These are phyloP conservation scores for Aspergillus phoenicis DNA, from an alignment of 2,329 filamentous ascomycete species.

Conservation along the genomic window DNA sequence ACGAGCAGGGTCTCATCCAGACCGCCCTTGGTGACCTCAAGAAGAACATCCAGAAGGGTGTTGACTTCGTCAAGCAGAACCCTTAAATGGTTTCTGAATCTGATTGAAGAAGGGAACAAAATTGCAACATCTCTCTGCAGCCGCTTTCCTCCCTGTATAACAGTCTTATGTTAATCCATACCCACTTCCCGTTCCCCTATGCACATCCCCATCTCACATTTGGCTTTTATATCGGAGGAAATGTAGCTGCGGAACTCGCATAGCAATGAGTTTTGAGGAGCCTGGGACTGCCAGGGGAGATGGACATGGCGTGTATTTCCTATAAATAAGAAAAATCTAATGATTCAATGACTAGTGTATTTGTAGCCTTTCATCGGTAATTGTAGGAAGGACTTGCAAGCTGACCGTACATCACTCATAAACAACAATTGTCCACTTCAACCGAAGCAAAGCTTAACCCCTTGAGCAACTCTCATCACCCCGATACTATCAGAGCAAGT, in stretches of 20 bases:
- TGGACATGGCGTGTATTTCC: constrained; percentile 17
- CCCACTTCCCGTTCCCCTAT: constrained; percentile 1
- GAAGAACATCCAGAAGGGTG: constrained; percentile 85
- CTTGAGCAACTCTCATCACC: too few relatives aligned
- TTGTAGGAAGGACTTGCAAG: too few relatives aligned
- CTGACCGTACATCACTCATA: too few relatives aligned
- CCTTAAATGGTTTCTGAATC: constrained; percentile 40
- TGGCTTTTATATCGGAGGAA: constrained; percentile 26
- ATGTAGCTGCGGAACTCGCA: constrained; percentile 23
- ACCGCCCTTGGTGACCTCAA: constrained; percentile 70
- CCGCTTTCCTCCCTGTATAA: constrained; percentile 33
- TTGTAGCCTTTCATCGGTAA: neutral
- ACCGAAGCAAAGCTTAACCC: too few relatives aligned
- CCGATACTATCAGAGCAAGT: too few relatives aligned
- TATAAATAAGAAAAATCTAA: constrained; percentile 7
- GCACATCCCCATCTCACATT: constrained; percentile 18
- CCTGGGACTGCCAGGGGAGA: constrained; percentile 4
- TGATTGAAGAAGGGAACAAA: constrained; percentile 1
- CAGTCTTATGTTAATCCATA: constrained; percentile 25
- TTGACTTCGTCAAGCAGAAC: constrained; percentile 65
- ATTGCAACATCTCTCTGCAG: constrained; percentile 13
- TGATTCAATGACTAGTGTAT: neutral
- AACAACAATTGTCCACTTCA: too few relatives aligned
- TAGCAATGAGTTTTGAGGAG: neutral
- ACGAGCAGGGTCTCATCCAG: constrained; percentile 88